Base-by-base conservation (phyloP, 257 asterid species). In the Eucommia ulmoides region DNA sequence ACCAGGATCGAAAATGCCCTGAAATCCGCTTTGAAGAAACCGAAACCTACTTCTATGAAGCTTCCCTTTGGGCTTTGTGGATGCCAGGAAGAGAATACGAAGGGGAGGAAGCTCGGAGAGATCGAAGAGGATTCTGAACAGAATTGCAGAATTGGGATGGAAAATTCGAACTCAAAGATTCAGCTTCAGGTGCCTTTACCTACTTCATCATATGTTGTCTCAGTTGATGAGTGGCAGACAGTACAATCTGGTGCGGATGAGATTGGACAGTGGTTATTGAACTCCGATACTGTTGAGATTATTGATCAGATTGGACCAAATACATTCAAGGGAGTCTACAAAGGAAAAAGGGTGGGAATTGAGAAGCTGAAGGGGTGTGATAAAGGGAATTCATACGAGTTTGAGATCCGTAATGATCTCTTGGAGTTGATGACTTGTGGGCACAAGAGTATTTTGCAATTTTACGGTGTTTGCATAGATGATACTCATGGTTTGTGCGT, bases 351-450 rank as follows among this genome's bases (percentile, higher is more conserved):
- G 41, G 93, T 83, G 22, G 75, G 80, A 57, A 62, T 91, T 49
- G 94, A 91, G 77, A 91, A 83, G 80, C 83, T 91, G 63, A 82
- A 74, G 62, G 96, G 96, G 42, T 91, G 98, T 70, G 98, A 89
- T 55, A 86, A 86, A 58, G 98, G 98, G 51, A 81, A 72, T 64
- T 78, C 93, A 12, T 91, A 80, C 20, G 93, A 86, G 50, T 86
- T 91, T 56, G 94, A 76, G 77, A 65, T 86, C 18, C 75, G 84
- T 70, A 71, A 67, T 51, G 82, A 83, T 70, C 63, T 86, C 62
- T 58, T 91, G 75, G 96, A 78, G 80, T 54, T 91, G 71, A 91
- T 91, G 98, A 80, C 92, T 9, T 91, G 96, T 49, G 92, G 93
- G 42, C 98, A 91, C 62, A 91, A 67, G 76, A 82, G 71, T 61